Percentiles rank a stretch among this genome's conserved stretches.
Evolutionary conservation across 352 stramenopile species (phyloP).

Genomic region (Phytopythium oedochilum): DNA sequence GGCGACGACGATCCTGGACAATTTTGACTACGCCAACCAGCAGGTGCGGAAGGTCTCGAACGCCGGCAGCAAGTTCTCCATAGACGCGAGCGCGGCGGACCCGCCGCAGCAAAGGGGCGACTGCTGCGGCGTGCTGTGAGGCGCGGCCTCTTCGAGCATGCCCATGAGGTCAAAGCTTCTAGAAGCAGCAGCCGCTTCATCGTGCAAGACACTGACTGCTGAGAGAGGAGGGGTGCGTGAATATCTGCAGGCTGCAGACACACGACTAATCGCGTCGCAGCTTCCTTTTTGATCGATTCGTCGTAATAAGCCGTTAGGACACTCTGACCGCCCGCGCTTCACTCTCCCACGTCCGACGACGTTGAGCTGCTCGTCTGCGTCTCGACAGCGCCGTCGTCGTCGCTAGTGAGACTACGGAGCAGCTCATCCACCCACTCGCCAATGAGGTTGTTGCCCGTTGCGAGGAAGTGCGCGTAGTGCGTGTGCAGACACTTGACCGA

Average conservation of each 20-base stretch:
- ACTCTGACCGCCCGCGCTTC: background rate
- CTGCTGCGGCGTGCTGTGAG: constrained; percentile 27
- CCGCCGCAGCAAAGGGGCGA: constrained; percentile 20
- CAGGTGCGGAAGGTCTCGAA: constrained; percentile 40
- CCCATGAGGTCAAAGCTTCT: background rate
- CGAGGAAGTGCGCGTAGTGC: constrained; percentile 66
- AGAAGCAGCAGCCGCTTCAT: too few species aligned
- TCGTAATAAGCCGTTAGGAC: background rate
- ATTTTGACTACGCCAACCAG: constrained; percentile 70
- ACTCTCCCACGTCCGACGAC: constrained; percentile 2
- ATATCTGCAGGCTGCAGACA: background rate
- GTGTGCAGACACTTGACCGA: constrained; percentile 73
- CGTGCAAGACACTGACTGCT: too few species aligned
- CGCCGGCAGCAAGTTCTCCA: constrained; percentile 26
- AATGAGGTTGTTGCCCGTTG: constrained; percentile 45
- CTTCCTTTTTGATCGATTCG: background rate
- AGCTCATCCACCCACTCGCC: constrained; percentile 64
- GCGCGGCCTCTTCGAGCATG: background rate
- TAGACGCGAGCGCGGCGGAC: constrained; percentile 23
- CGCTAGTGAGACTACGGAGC: constrained; percentile 16
- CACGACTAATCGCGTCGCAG: background rate
- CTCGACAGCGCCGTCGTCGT: constrained; percentile 7
- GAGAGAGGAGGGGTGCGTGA: background rate
- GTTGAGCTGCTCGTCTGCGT: constrained; percentile 5
- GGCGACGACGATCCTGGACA: constrained; percentile 63